These are phyloP conservation scores for Chimonanthus salicifolius DNA, from an alignment of 164 flowering plant species.

Conservation along the genomic window DNA sequence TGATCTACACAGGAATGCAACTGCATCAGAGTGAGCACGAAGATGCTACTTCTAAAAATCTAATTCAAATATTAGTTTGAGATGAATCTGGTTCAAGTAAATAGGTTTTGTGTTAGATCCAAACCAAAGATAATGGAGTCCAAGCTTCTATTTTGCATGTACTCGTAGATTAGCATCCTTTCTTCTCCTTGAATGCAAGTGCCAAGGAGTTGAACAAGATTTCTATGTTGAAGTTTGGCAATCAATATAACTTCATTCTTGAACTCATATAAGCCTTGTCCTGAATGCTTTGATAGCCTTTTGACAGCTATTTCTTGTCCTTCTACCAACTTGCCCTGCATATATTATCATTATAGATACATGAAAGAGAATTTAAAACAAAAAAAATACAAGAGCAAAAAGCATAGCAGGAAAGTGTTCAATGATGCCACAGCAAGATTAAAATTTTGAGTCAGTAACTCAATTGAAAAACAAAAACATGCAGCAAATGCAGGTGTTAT, in stretches of 20 bases:
- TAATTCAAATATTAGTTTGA: not conserved
- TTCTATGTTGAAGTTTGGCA: conserved; percentile 41
- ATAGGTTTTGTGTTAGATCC: not conserved
- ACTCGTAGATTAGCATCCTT: conserved; percentile 38
- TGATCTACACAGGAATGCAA: not conserved
- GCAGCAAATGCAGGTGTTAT: not conserved
- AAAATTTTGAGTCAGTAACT: too few relatives aligned
- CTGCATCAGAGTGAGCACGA: too few relatives aligned
- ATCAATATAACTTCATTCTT: conserved; percentile 31
- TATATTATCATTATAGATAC: not conserved
- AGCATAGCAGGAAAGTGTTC: not conserved
- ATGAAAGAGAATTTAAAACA: not conserved
- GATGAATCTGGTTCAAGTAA: not conserved
- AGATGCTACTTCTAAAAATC: not conserved
- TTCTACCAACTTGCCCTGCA: not conserved
- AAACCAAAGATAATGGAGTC: conserved; percentile 28
- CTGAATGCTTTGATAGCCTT: not conserved
- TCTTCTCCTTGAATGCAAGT: conserved; percentile 32
- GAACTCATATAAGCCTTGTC: conserved; percentile 10
- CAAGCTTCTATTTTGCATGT: conserved; percentile 29
- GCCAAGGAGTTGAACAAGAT: conserved; percentile 36
- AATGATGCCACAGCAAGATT: too few relatives aligned
- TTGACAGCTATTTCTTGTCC: not conserved
- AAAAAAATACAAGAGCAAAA: too few relatives aligned
- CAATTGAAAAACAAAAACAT: not conserved